phyloP scores from a whole-genome alignment of 2,329 filamentous ascomycete species.

The Neofusicoccum cordaticola region DNA sequence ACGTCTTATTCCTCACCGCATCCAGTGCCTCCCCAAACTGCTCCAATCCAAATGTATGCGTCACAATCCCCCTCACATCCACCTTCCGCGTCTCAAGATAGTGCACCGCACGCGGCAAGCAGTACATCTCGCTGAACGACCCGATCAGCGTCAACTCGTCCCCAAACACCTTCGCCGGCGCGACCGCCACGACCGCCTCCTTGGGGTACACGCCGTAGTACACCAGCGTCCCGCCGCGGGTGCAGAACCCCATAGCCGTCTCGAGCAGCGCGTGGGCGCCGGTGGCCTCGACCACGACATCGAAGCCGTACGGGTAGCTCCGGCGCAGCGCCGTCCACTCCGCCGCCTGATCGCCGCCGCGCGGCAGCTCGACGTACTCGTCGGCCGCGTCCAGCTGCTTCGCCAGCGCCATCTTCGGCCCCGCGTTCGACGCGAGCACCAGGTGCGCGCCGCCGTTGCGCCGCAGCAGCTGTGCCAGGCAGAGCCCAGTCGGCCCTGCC shows the following conservation, averaged over 20 bases:
- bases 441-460: slow-evolving; percentile 68
- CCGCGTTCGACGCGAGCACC: slow-evolving; percentile 65
- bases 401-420: slow-evolving; percentile 69
- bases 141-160: slow-evolving; percentile 71
- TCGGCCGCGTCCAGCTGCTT: slow-evolving; percentile 48
- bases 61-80: slow-evolving; percentile 66
- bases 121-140: slow-evolving; percentile 63
- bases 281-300: slow-evolving; percentile 70
- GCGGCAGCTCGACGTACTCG: slow-evolving; percentile 45
- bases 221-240: slow-evolving; percentile 67
- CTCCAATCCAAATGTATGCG: slow-evolving; percentile 71
- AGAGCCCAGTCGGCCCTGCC: slow-evolving; percentile 64
- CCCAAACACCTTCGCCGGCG: slow-evolving; percentile 59
- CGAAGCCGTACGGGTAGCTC: slow-evolving; percentile 69
- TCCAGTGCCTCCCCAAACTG: slow-evolving; percentile 69
- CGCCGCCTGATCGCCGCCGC: slow-evolving; percentile 39
- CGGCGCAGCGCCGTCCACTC: slow-evolving; percentile 59
- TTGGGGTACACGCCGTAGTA: slow-evolving; percentile 70
- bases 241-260: slow-evolving; percentile 68
- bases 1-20: slow-evolving; percentile 68
- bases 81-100: slow-evolving; percentile 58
- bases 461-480: slow-evolving; percentile 61
- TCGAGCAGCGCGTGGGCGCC: slow-evolving; percentile 68
- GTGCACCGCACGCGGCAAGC: slow-evolving; percentile 28
- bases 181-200: slow-evolving; percentile 62